These are phyloP conservation scores for Rubroshorea leprosula DNA, from an alignment of 345 rosid species.

Conservation along the genomic window DNA sequence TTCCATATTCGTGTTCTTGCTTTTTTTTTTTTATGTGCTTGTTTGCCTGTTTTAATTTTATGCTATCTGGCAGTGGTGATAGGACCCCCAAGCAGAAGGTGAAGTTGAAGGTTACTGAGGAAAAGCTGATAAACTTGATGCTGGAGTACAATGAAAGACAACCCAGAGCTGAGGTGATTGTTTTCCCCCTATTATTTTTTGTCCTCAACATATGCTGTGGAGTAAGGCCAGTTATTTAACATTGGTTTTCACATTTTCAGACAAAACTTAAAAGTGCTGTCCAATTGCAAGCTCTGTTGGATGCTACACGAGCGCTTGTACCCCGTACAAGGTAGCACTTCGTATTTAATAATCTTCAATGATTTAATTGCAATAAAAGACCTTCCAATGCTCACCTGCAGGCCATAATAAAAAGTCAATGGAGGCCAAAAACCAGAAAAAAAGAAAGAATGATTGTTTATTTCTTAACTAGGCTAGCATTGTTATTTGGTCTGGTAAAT, in stretches of 20 bases:
- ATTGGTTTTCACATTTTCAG: conserved; percentile 35
- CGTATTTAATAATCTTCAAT: background rate
- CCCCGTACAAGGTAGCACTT: conserved; percentile 80
- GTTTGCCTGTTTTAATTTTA: conserved; percentile 10
- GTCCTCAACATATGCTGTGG: background rate
- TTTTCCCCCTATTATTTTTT: background rate
- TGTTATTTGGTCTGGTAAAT: background rate
- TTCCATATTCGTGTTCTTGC: background rate
- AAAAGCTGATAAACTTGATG: conserved; percentile 91
- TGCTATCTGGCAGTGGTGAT: conserved; percentile 62
- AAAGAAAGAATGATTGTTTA: too few relatives aligned
- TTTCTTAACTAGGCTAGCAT: background rate
- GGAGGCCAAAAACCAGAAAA: background rate
- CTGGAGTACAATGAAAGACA: conserved; percentile 94
- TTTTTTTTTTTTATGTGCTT: background rate
- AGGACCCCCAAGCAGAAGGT: conserved; percentile 99
- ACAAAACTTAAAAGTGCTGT: conserved; percentile 97
- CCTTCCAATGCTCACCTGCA: background rate
- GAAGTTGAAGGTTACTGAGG: conserved; percentile 95
- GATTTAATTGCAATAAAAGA: background rate
- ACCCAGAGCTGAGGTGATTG: conserved; percentile 78
- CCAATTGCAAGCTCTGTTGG: conserved; percentile 94
- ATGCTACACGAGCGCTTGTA: conserved; percentile 92
- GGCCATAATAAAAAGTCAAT: background rate
- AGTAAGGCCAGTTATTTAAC: background rate